Conservation (phyloP, 2,329 filamentous ascomycete genomes). For the Triangularia setosa region DNA sequence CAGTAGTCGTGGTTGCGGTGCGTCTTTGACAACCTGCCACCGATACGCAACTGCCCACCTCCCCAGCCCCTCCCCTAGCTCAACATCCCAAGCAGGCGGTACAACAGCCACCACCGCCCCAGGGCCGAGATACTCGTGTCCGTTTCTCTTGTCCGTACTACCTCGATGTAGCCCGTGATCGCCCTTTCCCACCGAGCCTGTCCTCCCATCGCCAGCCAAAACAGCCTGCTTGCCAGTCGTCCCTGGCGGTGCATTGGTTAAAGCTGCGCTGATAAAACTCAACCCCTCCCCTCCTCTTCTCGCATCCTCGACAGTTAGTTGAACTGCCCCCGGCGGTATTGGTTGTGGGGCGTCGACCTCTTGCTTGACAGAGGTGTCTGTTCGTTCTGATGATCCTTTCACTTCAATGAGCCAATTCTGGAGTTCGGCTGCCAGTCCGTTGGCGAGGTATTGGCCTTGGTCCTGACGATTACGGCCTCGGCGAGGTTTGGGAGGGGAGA, state of each 20-base stretch:
- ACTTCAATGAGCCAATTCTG: constrained; percentile 44
- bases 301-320: not conserved
- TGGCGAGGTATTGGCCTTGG: constrained; percentile 32
- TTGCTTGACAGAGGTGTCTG: constrained; percentile 9
- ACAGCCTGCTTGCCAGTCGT: constrained; percentile 3
- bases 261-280: not conserved
- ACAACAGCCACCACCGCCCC: constrained; percentile 32
- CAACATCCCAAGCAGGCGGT: constrained; percentile 37
- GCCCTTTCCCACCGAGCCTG: not conserved
- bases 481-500: constrained; percentile 37
- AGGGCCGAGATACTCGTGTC: constrained; percentile 23
- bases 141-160: constrained; percentile 26
- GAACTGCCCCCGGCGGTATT: not conserved
- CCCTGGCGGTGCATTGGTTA: not conserved
- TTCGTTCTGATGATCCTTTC: constrained; percentile 30
- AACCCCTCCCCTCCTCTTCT: not conserved
- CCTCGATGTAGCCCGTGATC: constrained; percentile 11
- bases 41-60: constrained; percentile 37
- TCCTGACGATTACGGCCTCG: constrained; percentile 25
- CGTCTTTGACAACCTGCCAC: constrained; percentile 29
- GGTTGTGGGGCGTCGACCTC: constrained; percentile 3
- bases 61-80: constrained; percentile 27
- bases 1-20: not conserved
- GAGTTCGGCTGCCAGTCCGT: constrained; percentile 40
- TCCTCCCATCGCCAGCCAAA: constrained; percentile 13